These are phyloP conservation scores for Tirmania nivea DNA, from an alignment of 495 filamentous ascomycete genomes.

Conservation along the genomic window DNA sequence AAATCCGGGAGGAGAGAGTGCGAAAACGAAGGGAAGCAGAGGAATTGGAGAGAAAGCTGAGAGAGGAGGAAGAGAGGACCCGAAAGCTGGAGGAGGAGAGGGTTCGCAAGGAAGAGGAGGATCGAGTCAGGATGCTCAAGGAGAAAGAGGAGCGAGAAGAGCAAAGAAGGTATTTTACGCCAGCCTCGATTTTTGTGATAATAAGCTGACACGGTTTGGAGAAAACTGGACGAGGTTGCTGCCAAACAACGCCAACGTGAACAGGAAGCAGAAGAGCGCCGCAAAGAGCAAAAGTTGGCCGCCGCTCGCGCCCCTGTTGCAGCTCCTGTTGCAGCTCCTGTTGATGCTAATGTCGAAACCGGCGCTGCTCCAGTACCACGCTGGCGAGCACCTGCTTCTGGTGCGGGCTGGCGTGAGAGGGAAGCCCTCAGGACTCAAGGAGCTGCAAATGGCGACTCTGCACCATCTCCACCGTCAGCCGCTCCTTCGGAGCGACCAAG, in stretches of 20 bases:
- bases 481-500: slow-evolving; percentile 11
- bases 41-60: slow-evolving; percentile 47
- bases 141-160: slow-evolving; percentile 65
- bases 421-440: not conserved
- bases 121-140: slow-evolving; percentile 37
- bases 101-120: slow-evolving; percentile 44
- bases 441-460: not conserved
- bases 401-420: not conserved
- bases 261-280: slow-evolving; percentile 43
- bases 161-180: slow-evolving; percentile 42
- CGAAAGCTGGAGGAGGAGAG: slow-evolving; percentile 66
- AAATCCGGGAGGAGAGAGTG: slow-evolving; percentile 28
- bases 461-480: slow-evolving; percentile 3
- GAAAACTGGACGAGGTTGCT: slow-evolving; percentile 45
- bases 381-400: not conserved
- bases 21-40: slow-evolving; percentile 60
- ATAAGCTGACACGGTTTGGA: slow-evolving; percentile 10
- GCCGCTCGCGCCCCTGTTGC: slow-evolving; percentile 7
- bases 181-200: not conserved
- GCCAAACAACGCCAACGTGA: slow-evolving; percentile 44
- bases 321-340: not conserved
- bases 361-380: not conserved
- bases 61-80: slow-evolving; percentile 69
- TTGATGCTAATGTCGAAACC: not conserved
- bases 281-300: slow-evolving; percentile 24